phyloP scores from a whole-genome alignment of 2,329 filamentous ascomycete species.

The Ceratocystis ficicola region DNA sequence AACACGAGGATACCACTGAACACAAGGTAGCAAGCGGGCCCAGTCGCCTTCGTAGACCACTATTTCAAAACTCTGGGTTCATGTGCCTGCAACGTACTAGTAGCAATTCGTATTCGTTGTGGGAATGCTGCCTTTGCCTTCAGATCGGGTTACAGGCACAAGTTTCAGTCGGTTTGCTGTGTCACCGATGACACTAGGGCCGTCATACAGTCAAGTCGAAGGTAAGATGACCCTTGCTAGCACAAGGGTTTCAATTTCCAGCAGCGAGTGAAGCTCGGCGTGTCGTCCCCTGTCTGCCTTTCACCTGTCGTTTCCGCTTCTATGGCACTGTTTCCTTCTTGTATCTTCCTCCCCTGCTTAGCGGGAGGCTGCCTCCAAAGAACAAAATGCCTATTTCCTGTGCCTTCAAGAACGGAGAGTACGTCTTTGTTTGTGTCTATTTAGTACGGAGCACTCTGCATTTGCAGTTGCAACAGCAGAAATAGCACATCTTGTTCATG shows the following conservation, averaged over 20 bases:
- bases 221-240: not conserved
- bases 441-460: not conserved
- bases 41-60: not conserved
- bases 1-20: not conserved
- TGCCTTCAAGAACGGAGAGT: not conserved
- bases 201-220: not conserved
- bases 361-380: not conserved
- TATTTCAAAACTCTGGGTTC: not conserved
- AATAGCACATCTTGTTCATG: too few species aligned
- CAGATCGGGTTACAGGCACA: not conserved
- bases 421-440: not conserved
- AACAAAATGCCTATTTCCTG: too few species aligned
- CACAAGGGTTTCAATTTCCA: not conserved
- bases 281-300: not conserved
- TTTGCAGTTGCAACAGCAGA: not conserved
- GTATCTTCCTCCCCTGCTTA: not conserved
- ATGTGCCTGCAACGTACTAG: not conserved
- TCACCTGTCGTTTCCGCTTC: not conserved
- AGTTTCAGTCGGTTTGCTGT: constrained; percentile 5
- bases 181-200: not conserved
- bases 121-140: not conserved
- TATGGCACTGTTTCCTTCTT: not conserved
- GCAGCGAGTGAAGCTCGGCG: not conserved
- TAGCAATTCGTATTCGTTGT: not conserved
- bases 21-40: not conserved